These are phyloP conservation scores for Citropsis articulata DNA, from an alignment of 345 rosid species.

Conservation along the genomic window DNA sequence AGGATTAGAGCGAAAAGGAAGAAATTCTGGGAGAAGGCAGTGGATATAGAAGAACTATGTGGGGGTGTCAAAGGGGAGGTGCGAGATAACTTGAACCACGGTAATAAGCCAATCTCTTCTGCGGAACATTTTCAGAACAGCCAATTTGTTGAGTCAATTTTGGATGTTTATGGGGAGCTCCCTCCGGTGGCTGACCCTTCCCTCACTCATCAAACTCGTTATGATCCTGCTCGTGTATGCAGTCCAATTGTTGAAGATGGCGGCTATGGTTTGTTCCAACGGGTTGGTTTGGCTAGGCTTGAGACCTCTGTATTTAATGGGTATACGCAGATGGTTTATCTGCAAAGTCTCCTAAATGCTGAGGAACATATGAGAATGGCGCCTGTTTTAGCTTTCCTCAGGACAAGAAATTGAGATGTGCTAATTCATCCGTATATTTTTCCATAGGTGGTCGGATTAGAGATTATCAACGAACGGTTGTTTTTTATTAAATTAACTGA, in stretches of 20 bases:
- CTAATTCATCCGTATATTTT: constrained; percentile 18
- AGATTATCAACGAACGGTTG: neutral
- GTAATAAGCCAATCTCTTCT: constrained; percentile 56
- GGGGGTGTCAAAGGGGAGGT: constrained; percentile 86
- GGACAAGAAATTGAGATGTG: constrained; percentile 17
- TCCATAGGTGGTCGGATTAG: neutral
- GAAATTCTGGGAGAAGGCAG: constrained; percentile 96
- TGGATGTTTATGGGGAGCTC: constrained; percentile 90
- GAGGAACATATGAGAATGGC: constrained; percentile 16
- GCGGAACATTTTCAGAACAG: constrained; percentile 79
- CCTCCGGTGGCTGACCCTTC: constrained; percentile 96
- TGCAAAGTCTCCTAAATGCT: constrained; percentile 29
- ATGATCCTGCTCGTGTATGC: constrained; percentile 80
- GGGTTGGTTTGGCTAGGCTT: constrained; percentile 66
- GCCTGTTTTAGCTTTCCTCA: constrained; percentile 11
- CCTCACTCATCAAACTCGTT: constrained; percentile 87
- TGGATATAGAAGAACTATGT: constrained; percentile 71
- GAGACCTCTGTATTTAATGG: constrained; percentile 86
- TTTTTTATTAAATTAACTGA: neutral
- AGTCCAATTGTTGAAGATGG: constrained; percentile 91
- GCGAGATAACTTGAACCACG: constrained; percentile 87
- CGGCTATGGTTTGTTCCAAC: constrained; percentile 61
- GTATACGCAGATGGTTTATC: constrained; percentile 94
- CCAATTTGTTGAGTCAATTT: constrained; percentile 69
- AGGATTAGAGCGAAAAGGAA: constrained; percentile 74